Evolutionary conservation across 1,284 basidiomycete genomes (phyloP).

Genomic region (Cutaneotrichosporon cutaneum): DNA sequence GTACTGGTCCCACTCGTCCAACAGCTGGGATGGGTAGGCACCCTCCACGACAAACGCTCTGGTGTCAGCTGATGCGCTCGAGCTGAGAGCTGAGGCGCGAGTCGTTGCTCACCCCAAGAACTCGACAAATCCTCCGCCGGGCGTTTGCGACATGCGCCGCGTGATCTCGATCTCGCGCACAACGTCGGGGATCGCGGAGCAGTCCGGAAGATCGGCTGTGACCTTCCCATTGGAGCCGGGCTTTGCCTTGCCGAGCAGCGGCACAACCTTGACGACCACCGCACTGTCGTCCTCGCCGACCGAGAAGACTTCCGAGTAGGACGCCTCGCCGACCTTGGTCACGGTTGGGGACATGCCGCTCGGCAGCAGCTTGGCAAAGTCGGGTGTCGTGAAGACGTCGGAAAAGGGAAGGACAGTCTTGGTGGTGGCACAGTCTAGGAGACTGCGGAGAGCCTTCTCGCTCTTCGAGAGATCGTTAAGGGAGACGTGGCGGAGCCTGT

Average conservation of each 20-base stretch:
- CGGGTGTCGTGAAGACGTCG: conserved; percentile 15
- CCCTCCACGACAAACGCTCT: conserved; percentile 80
- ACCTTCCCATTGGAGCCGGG: neutral
- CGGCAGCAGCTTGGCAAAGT: conserved; percentile 13
- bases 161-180: conserved; percentile 86
- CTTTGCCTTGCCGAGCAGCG: conserved; percentile 19
- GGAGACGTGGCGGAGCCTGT: neutral
- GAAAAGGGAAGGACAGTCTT: conserved; percentile 13
- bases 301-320: conserved; percentile 95
- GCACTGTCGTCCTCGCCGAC: conserved; percentile 56
- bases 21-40: conserved; percentile 71
- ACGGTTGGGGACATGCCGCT: neutral
- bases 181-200: conserved; percentile 73
- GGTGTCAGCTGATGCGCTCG: conserved; percentile 9
- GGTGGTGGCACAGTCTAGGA: neutral
- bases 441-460: neutral
- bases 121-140: conserved; percentile 70
- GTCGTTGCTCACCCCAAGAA: conserved; percentile 60
- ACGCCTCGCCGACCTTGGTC: conserved; percentile 91
- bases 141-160: conserved; percentile 66
- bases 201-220: conserved; percentile 49
- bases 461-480: neutral
- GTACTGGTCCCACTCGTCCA: conserved; percentile 85
- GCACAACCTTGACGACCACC: conserved; percentile 38
- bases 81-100: no score